Base-by-base conservation (phyloP, 495 filamentous ascomycete species). In the Neurospora tetraspora region DNA sequence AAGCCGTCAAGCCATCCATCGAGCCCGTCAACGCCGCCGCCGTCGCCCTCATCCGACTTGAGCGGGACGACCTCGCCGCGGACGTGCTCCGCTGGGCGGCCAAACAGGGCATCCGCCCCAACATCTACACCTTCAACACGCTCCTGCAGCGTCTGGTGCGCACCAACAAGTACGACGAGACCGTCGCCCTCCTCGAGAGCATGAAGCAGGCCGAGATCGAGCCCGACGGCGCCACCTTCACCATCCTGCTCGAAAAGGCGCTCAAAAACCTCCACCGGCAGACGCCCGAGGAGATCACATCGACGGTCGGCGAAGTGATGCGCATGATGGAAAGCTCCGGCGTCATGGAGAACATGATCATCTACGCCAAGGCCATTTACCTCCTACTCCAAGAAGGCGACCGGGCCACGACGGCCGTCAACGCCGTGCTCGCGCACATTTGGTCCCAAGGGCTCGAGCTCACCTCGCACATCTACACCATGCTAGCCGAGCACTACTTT, bases 401-500 rank as follows among this genome's bases (percentile, higher is more conserved):
- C 70, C 70, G 71, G 16, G 76, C 89, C 75, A 75, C 83, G 31
- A 43, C 77, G 2, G 86, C 86, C 71, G 87, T 90, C n/a, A 85
- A 86, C 45, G 83, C 81, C 18, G 83, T 94, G 4, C 82, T 94
- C 14, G 80, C 81, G 1, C 86, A 90, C 76, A 91, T 95, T 82
- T 80, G 80, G 73, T 53, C 70, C 5, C 77, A 82, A 61, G 83
- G 83, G 10, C 73, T 91, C 38, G 79, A 85, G 74, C 84, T 89
- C 0, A 85, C 85, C 4, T 75, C 85, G 6, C 86, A 91, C 71
- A 86, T 93, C 76, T 92, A 91, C 83, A 92, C 91, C 36, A 89
- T 89, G 76, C 83, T 94, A 9, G 77, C 90, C n/a, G 85, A 88
- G n/a, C 81, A 91, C 80, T 89, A 89, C 80, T 93, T 93, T 77